These are phyloP conservation scores for Micractinium sp. DNA, from an alignment of 139 green algal species.

Conservation along the genomic window DNA sequence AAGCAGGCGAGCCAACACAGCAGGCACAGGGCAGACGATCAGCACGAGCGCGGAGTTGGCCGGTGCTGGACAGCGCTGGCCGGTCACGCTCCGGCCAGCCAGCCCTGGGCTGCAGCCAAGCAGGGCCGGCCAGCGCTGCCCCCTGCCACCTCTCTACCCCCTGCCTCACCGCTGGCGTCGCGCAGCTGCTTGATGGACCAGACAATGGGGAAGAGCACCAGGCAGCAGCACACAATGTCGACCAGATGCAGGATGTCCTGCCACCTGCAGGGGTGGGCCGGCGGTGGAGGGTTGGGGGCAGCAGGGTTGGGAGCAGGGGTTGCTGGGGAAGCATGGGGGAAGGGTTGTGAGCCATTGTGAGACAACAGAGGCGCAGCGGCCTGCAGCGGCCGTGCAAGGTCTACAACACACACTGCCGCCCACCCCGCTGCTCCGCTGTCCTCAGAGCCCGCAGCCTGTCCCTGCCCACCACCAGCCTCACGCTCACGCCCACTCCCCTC, in stretches of 20 bases:
- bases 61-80: no score
- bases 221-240: constrained; percentile 98
- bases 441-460: no score
- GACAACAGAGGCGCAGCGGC: not conserved
- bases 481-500: not conserved
- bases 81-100: no score
- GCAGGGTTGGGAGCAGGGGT: not conserved
- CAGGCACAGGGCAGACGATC: not conserved
- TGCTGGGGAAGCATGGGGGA: not conserved
- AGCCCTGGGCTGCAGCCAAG: no score
- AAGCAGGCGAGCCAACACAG: not conserved
- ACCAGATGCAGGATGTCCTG: constrained; percentile 95
- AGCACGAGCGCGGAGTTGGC: not conserved
- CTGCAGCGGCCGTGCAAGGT: not conserved
- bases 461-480: not conserved
- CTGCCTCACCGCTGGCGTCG: constrained; percentile 63
- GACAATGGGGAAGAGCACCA: constrained; percentile 98
- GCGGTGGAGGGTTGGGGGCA: not conserved
- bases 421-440: no score
- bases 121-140: not conserved
- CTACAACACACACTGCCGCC: no score
- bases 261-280: constrained; percentile 60
- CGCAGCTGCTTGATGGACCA: constrained; percentile 97
- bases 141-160: constrained; percentile 6
- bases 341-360: not conserved